Evolutionary conservation across 2,329 filamentous ascomycete species (phyloP).

Genomic region (Fusarium poae): DNA sequence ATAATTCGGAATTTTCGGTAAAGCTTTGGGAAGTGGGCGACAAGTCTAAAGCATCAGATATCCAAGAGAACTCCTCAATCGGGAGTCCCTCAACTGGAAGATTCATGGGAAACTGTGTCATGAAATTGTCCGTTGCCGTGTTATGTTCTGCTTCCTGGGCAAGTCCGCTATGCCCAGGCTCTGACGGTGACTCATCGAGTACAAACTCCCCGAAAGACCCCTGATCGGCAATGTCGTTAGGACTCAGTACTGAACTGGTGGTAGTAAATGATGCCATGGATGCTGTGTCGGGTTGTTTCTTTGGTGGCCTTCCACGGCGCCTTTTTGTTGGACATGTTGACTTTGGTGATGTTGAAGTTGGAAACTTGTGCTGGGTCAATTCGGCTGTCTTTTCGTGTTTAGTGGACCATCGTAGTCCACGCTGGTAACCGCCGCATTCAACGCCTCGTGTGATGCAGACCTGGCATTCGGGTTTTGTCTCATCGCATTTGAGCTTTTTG

Average conservation of each 20-base stretch:
- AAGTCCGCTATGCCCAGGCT: neutral
- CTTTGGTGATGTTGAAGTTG: constrained; percentile 1
- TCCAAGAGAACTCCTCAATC: constrained; percentile 21
- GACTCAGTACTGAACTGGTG: neutral
- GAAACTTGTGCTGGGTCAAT: constrained; percentile 25
- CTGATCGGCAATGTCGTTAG: constrained; percentile 1
- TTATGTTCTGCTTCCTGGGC: neutral
- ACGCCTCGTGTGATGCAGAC: constrained; percentile 43
- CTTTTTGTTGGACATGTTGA: constrained; percentile 12
- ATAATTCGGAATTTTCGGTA: constrained; percentile 4
- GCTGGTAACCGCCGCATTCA: constrained; percentile 43
- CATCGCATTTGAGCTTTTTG: constrained; percentile 47
- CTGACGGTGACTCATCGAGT: neutral
- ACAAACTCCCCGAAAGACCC: constrained; percentile 30
- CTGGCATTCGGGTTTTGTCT: constrained; percentile 41
- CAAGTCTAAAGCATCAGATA: constrained; percentile 16
- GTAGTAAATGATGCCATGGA: constrained; percentile 13
- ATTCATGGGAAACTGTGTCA: constrained; percentile 16
- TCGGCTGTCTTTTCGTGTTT: constrained; percentile 38
- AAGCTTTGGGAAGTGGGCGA: neutral
- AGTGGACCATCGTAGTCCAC: constrained; percentile 42
- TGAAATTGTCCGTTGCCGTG: neutral
- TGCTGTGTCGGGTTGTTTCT: neutral
- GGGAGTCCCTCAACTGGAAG: constrained; percentile 2
- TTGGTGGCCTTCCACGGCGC: constrained; percentile 33